Base-by-base conservation (phyloP, 345 rosid genomes). In the Cardamine resedifolia region DNA sequence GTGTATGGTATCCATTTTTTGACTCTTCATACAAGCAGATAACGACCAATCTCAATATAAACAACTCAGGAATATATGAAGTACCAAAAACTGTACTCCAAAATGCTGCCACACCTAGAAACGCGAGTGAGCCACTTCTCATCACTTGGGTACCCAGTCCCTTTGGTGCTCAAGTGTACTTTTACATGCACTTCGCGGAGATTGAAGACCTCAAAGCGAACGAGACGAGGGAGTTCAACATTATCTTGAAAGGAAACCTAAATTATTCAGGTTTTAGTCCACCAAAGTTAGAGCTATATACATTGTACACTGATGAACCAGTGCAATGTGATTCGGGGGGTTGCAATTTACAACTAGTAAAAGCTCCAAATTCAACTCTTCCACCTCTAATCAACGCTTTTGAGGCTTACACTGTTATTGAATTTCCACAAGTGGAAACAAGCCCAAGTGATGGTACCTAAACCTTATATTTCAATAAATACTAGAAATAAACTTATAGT, bases 351-450 rank as follows among this genome's bases (percentile, higher is more conserved):
- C 24, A 61, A 19, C 26, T 75, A 1, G 33, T 60, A 21, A 61
- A 19, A 68, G 61, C 79, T 61, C 58, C 63, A 0, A 68, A 50
- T 0, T 75, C 74, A 34, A 75, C 59, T 14, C 79, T 68, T 52
- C 74, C 79, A 26, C 74, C 79, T 43, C 26, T 75, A 12, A 61
- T 75, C 10, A 75, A 75, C 3, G 79, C 79, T 18, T 1, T 68
- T 5, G 79, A 75, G 36, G 74, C 41, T 33, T 75, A 61, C 64
- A 61, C 70, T 7, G 36, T 68, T 31, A 45, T 75, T 6, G 64
- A 75, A 12, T 24, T 75, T 26, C 44, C 74, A 45, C 16, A 44
- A 24, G 0, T 44, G 16, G 79, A 52, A 31, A 68, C 79, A 52
- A 68, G 18, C 50, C 15, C 2, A 7, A 75, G 52, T 33, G 79